Base-by-base conservation (phyloP, 2,329 filamentous ascomycete genomes). In the Neonectria punicea region DNA sequence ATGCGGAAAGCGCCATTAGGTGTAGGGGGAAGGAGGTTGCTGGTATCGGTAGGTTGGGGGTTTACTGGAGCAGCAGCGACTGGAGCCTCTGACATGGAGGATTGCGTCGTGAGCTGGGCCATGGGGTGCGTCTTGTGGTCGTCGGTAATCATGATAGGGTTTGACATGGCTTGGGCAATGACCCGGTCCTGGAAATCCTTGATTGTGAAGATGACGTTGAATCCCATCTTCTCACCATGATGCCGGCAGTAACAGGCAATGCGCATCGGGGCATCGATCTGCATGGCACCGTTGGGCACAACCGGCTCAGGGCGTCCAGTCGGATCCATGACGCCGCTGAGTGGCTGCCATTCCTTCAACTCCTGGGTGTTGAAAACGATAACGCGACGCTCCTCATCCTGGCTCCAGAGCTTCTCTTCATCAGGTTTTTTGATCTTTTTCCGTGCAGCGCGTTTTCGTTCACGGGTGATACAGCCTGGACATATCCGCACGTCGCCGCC, bases 181-280 rank as follows among this genome's bases (percentile, higher is more conserved):
- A 97, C 82, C 49, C 89, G 89, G 72, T 90, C 92, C 68, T 89
- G 83, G 75, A 88, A 88, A 79, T 98, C 93, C 76, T 94, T 97
- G 74, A 99, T 86, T 1, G 95, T 98, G 80, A 98, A 97, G 68
- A 99, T 97, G 73, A 98, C 94, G 68, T 87, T 85, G 80, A 98
- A 99, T 2, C 95, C 95, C 70, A 91, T 84, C 82, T 98, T 98
- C 80, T 98, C 96, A 65, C 92, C 90, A 73, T 98, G 95, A 77
- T 99, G 95, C 20, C 95, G 90, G 80, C 95, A 98, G 80, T 98
- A 99, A 78, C 95, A 99, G 25, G 94, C 93, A 74, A 99, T 98
- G 10, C 95, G 91, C 94, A 98, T 97, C 0, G 93, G 94, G 2
- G 93, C 89, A 70, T 94, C 91, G 22, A 97, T 90, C 74, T 93